Evolutionary conservation across 2,329 filamentous ascomycete species (phyloP), one percentile per base, ranked within the genome.

Genomic region (Falciphora oryzae): DNA sequence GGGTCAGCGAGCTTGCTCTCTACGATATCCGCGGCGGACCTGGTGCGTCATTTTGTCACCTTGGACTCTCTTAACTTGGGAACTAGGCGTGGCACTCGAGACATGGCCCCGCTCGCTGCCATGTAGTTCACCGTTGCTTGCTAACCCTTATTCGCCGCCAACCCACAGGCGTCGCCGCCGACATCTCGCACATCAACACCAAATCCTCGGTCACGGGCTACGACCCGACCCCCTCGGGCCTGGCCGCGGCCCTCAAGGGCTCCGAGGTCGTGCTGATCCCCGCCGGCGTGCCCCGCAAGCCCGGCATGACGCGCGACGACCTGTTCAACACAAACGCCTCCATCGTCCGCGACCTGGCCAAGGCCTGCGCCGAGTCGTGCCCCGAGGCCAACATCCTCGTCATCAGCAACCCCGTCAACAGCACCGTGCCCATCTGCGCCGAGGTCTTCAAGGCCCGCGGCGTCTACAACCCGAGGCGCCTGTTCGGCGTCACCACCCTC

Each of bases 271-370:
- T 99, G 75, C 88, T 99, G 76, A 98, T 99, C 80, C 95, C 95
- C 75, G 95, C 95, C 75, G 95, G 95, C 85, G 94, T 99, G 71
- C 95, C 95, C 77, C 93, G 95, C 83, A 97, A 97, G 88, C 95
- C 95, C 78, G 95, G 95, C 82, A 99, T 99, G 95, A 96, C 91
- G 83, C 93, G 95, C 85, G 95, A 99, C 82, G 94, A 99, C 79
- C 90, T 99, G 70, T 99, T 99, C 93, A 98, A 98, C 89, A 99
- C 94, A 86, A 99, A 99, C 81, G 95, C 95, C 80, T 96, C 92
- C 78, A 99, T 99, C 79, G 95, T 99, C 78, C 93, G 94, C 76
- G 95, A 98, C 81, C 89, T 99, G 71, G 93, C 94, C 83, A 96
- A 97, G 88, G 93, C 93, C 74, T 89, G 88, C 76, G 95, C 95